phyloP scores from a whole-genome alignment of 768 basidiomycete genomes.

The Rhizopogon vinicolor region DNA sequence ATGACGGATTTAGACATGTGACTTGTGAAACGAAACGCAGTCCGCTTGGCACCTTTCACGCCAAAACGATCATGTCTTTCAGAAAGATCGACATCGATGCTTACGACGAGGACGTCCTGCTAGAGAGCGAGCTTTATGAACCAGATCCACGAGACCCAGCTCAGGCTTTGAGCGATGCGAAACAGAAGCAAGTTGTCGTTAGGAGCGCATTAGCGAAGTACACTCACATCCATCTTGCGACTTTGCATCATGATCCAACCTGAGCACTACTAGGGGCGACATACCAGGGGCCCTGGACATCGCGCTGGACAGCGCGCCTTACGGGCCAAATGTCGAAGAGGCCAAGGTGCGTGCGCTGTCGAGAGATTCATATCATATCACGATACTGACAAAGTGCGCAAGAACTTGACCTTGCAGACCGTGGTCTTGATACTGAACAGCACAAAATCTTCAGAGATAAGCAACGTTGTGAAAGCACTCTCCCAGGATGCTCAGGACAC shows the following conservation, averaged over 20 bases:
- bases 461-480: conserved; percentile 66
- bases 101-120: conserved; percentile 87
- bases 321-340: conserved; percentile 81
- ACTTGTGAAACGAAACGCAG: too few relatives aligned
- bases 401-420: conserved; percentile 78
- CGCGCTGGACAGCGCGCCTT: conserved; percentile 83
- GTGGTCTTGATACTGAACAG: conserved; percentile 90
- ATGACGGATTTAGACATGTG: too few relatives aligned
- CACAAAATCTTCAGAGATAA: conserved; percentile 56
- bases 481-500: conserved; percentile 75
- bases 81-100: conserved; percentile 93
- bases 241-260: neutral
- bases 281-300: conserved; percentile 64
- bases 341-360: conserved; percentile 64
- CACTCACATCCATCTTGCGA: too few relatives aligned
- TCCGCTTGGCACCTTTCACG: neutral
- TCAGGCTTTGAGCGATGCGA: too few relatives aligned
- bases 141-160: too few relatives aligned
- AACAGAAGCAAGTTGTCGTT: too few relatives aligned
- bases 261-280: conserved; percentile 55
- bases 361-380: neutral
- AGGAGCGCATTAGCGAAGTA: too few relatives aligned
- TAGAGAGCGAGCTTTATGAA: conserved; percentile 64
- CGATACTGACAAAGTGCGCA: neutral
- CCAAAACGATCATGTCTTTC: conserved; percentile 46